Evolutionary conservation across 23 red algal genomes (phyloP), one percentile per base, ranked within the genome.

Genomic region (Chondrus crispus): DNA sequence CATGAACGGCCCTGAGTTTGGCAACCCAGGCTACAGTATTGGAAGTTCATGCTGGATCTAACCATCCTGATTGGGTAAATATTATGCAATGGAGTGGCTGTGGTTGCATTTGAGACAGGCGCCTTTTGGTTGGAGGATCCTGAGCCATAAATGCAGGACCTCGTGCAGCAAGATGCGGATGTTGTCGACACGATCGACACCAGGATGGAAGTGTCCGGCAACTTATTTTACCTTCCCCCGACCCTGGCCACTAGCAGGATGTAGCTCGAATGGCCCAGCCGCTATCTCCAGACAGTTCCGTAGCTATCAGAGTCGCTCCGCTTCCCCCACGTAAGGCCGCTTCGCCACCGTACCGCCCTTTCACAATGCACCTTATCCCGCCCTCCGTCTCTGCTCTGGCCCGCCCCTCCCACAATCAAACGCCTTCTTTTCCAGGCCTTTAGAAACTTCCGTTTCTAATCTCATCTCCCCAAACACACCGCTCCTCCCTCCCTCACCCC

Each of bases 1-100:
- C n/a, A n/a, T n/a, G n/a, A n/a, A n/a, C n/a, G 89, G 89, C 2
- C 79, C 84, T 57, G 66, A 92, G 8, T 92, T 92, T 72, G 89
- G 89, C 16, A 92, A 82, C 55, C 77, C 75, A 5, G 74, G 75
- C n/a, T n/a, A n/a, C n/a, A n/a, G 26, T 92, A 92, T 47, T 92
- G 89, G 89, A 54, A 68, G 5, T 58, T 92, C 35, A 92, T 92
- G 89, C 55, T 83, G 40, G 75, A 84, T 43, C 89, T 74, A 13
- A 84, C 89, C 41, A 50, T 57, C 22, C 40, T 92, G 40, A 57
- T 92, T 45, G 51, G 51, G 11, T 55, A 80, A 62, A 30, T 92
- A 19, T 6, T 92, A 5, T n/a, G 47, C 12, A 60, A 38, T 22
- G 89, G 77, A 24, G 38, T 92, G 28, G 44, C 76, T 28, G 78